Conservation (phyloP, 2,329 filamentous ascomycete species). For the Diaporthe ilicicola region DNA sequence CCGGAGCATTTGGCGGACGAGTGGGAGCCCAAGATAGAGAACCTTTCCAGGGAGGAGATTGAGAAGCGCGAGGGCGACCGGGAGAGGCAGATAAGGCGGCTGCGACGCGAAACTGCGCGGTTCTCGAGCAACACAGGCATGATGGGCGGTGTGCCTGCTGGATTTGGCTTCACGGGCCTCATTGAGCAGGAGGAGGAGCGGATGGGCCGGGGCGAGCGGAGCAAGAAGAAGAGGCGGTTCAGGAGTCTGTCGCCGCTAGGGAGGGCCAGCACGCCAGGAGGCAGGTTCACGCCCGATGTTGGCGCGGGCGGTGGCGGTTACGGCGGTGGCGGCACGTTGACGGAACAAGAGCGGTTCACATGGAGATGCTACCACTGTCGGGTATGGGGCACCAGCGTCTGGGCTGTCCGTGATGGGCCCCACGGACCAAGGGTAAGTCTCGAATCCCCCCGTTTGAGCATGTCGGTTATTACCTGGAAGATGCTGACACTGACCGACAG, state of each 20-base stretch:
- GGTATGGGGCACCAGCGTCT: constrained; percentile 89
- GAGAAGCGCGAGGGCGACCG: constrained; percentile 96
- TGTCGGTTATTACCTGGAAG: not conserved
- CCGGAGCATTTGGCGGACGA: constrained; percentile 86
- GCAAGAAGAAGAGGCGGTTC: constrained; percentile 95
- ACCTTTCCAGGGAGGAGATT: constrained; percentile 92
- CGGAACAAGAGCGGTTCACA: constrained; percentile 78
- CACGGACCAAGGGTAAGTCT: constrained; percentile 78
- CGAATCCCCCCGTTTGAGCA: not conserved
- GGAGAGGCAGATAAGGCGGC: constrained; percentile 85
- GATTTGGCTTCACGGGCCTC: constrained; percentile 58
- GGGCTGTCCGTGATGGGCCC: constrained; percentile 94
- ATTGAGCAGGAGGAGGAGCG: constrained; percentile 75
- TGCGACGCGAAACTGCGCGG: constrained; percentile 89
- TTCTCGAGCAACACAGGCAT: constrained; percentile 90
- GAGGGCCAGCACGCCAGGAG: constrained; percentile 72
- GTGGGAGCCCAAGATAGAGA: constrained; percentile 85
- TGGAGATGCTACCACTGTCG: constrained; percentile 92
- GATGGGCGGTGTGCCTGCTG: constrained; percentile 75
- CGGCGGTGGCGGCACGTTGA: constrained; percentile 70
- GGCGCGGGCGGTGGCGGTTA: constrained; percentile 71
- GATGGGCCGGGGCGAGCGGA: constrained; percentile 90
- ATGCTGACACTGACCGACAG: constrained; percentile 51
- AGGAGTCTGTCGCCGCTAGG: constrained; percentile 84
- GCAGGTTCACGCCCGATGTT: constrained; percentile 82